A percentile compares a stretch with the other conserved stretches of the same genome.
Conservation (phyloP, 2,329 filamentous ascomycete genomes). For the Hortaea werneckii region DNA sequence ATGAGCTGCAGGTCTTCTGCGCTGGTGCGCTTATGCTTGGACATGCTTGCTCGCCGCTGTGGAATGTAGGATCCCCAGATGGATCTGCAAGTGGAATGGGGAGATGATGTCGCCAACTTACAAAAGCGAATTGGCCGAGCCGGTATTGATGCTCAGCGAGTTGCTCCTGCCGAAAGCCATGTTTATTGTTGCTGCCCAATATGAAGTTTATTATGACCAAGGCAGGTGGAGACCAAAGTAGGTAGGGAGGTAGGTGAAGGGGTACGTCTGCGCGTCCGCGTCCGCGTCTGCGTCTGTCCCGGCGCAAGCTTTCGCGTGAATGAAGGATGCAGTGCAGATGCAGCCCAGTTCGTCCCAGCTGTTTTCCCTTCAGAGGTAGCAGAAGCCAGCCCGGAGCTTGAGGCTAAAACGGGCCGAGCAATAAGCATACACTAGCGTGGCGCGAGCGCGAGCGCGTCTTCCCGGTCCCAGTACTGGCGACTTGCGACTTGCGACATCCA, state of each 20-base stretch:
- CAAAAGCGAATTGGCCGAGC: constrained; percentile 31
- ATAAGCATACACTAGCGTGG: neutral
- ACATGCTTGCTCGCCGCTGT: neutral
- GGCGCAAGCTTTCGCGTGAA: no score
- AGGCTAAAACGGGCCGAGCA: no score
- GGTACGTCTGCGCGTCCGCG: neutral
- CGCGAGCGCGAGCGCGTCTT: neutral
- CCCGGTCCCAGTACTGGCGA: neutral
- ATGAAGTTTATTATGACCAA: no score
- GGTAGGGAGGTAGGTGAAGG: neutral
- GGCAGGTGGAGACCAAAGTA: no score
- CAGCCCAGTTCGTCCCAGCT: no score
- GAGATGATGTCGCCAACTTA: constrained; percentile 13
- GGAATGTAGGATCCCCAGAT: neutral
- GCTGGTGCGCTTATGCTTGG: neutral
- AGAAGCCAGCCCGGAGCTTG: no score
- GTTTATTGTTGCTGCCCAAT: neutral
- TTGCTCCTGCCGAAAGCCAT: constrained; percentile 40
- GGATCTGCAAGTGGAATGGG: constrained; percentile 2
- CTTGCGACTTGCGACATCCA: neutral
- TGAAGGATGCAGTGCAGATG: no score
- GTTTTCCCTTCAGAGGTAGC: no score
- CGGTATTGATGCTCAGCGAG: constrained; percentile 46
- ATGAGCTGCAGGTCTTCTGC: neutral
- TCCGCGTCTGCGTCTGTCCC: no score